Evolutionary conservation across 257 asterid species (phyloP), one percentile per base, ranked within the genome.

Genomic region (Ilex aquifolium): DNA sequence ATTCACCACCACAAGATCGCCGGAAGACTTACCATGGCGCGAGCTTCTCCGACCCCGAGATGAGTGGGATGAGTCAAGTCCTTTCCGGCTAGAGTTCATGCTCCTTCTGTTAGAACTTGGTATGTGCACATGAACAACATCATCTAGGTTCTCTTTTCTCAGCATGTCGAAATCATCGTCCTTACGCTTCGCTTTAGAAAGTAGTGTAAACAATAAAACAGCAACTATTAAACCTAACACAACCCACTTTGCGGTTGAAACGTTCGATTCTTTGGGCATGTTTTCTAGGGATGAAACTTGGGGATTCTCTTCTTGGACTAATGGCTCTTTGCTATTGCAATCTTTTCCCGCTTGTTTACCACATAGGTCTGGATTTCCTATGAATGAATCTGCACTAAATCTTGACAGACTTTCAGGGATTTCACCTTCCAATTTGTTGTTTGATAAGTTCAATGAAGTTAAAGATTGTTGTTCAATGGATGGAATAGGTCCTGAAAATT

Each of bases 351-450:
- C 12, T 36, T 60, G 64, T 2, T 68, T 4, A 17, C 97, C 97
- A 72, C 99, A 93, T 5, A 85, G 52, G 32, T 63, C 83, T 0
- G 77, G 70, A 60, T 93, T 93, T 29, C 85, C 94, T 13, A 63
- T 77, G 13, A 87, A 93, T 2, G 86, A 60, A 32, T 32, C 7
- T 0, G 69, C 64, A 0, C 83, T 81, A 50, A 87, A 89, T 54
- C 75, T 82, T 5, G 84, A 58, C 85, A 83, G 67, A 66, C 14
- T 56, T 44, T 50, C 46, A 8, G 99, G 97, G 61, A 93, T 74
- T 75, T 79, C 87, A 0, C 99, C 99, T 11, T 93, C 80, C 51
- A 93, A 54, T 32, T 71, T 79, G 52, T 93, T 93, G 72, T 65
- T 5, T 0, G 95, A 79, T 0, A 93, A 9, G 66, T 81, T 72